Base-by-base conservation (phyloP, 441 rosid genomes). In the Hura crepitans region DNA sequence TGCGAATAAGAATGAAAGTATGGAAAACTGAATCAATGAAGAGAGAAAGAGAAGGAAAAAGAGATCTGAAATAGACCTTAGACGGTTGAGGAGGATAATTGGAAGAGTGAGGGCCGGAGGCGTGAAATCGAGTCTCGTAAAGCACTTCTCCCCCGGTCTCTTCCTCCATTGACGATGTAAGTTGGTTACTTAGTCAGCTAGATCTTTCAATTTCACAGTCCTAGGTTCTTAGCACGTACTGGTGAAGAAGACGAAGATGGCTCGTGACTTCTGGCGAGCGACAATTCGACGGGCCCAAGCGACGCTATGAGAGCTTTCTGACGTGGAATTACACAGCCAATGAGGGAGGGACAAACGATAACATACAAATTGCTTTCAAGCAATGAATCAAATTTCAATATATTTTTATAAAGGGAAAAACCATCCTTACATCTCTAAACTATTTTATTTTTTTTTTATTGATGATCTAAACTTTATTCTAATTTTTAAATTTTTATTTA, bases 61-160 rank as follows among this genome's bases (percentile, higher is more conserved):
- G 62, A 75, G 67, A 56, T 70, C 56, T 37, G 23, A 60, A 50
- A 23, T 25, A 68, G 30, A 88, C 88, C 89, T 81, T 84, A 27
- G 81, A 81, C 56, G 80, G 81, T 66, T 68, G 86, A 72, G 96
- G 96, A 82, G 97, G 92, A 42, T 89, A 90, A 82, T 81, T 85
- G 64, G 92, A 81, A 66, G 74, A 47, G 79, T 65, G 86, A 31
- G 85, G 89, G 59, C 89, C 45, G 20, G 95, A 82, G 55, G 89
- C 91, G 63, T 90, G 99, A 77, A 58, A 73, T 22, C 86, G 90
- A 14, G 77, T 86, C 89, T 87, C 97, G 71, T 81, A 95, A 55
- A 92, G 79, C 53, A 89, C 85, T 74, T 84, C 64, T 31, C 55
- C 74, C 1, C 63, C 73, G 25, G 77, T 43, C 20, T 69, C 84